Conservation (phyloP, 1,139 yeast species). For the Saccharomycopsis crataegensis region DNA sequence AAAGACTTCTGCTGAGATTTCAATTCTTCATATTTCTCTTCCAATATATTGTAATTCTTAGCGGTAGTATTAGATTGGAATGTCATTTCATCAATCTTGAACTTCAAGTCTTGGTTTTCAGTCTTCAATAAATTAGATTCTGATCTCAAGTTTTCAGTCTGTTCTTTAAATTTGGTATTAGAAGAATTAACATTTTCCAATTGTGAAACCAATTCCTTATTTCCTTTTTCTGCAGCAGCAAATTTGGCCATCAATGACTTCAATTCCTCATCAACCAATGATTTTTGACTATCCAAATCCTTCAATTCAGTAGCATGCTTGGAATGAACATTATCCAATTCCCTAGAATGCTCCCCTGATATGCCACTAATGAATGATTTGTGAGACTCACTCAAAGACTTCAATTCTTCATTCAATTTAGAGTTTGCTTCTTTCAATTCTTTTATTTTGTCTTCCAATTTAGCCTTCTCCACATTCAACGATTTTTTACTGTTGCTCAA, state of each 20-base stretch:
- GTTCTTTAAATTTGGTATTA: neutral
- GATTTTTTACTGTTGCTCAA: neutral
- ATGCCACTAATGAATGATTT: neutral
- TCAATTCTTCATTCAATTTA: neutral
- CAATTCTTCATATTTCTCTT: constrained; percentile 6
- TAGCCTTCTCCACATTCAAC: neutral
- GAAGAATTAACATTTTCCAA: neutral
- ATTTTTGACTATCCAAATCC: neutral
- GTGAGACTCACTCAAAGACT: neutral
- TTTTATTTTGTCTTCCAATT: neutral
- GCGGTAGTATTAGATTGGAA: constrained; percentile 12
- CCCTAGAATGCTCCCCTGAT: neutral
- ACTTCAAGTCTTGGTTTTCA: constrained; percentile 13
- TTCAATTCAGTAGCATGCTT: neutral
- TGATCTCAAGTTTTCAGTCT: neutral
- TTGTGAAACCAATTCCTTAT: neutral
- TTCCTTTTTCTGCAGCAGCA: neutral
- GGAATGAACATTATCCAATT: neutral
- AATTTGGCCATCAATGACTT: neutral
- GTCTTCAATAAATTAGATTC: neutral
- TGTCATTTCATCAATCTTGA: constrained; percentile 7
- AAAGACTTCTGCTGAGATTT: neutral
- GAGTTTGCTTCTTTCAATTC: neutral
- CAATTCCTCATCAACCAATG: neutral
- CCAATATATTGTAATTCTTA: constrained; percentile 14